A percentile compares a stretch with the other conserved stretches of the same genome.
phyloP scores from a whole-genome alignment of 2,329 filamentous ascomycete species.

The Pseudogymnoascus sp. region DNA sequence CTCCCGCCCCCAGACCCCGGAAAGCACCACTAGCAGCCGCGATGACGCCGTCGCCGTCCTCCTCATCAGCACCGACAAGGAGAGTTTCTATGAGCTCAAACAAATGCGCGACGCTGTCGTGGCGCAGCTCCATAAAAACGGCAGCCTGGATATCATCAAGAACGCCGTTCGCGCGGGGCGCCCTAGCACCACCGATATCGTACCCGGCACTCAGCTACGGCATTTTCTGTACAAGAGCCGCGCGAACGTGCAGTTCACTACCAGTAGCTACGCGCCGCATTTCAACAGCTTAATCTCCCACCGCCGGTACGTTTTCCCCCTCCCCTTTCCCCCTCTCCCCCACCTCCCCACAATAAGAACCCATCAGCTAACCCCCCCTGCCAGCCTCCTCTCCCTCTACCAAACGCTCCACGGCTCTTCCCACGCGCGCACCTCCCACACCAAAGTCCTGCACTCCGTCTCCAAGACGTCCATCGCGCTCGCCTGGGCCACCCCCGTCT shows the following conservation, averaged over 20 bases:
- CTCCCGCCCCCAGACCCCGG: conserved; percentile 55
- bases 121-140: conserved; percentile 66
- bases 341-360: not conserved
- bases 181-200: conserved; percentile 63
- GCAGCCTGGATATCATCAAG: conserved; percentile 66
- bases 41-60: conserved; percentile 82
- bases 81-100: conserved; percentile 85
- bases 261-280: conserved; percentile 69
- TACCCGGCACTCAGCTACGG: conserved; percentile 69
- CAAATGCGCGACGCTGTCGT: conserved; percentile 57
- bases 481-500: conserved; percentile 83
- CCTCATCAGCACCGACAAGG: conserved; percentile 84
- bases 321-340: conserved; percentile 9
- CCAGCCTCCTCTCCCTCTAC: conserved; percentile 71
- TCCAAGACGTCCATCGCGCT: conserved; percentile 69
- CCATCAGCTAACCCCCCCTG: conserved; percentile 4
- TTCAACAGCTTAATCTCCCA: conserved; percentile 54
- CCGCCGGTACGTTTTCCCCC: conserved; percentile 42
- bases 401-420: conserved; percentile 74
- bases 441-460: conserved; percentile 78
- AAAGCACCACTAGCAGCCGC: conserved; percentile 43
- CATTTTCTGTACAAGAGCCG: conserved; percentile 96
- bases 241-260: conserved; percentile 90
- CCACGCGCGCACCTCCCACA: conserved; percentile 75
- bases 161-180: conserved; percentile 63